Conservation (phyloP, 495 filamentous ascomycete species). For the Penicillium goetzii region DNA sequence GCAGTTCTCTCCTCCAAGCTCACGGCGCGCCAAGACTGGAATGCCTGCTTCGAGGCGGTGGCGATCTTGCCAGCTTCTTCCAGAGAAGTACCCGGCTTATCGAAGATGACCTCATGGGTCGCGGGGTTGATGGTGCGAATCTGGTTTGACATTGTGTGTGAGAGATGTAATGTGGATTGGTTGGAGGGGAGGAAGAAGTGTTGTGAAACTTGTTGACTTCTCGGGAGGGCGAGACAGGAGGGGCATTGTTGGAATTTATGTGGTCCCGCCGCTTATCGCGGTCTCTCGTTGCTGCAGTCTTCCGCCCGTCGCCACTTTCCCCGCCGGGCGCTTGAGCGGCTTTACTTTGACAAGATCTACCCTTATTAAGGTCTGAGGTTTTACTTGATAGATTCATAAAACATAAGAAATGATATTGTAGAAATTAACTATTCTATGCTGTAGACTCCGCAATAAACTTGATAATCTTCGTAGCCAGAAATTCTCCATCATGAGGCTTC, state of each 20-base stretch:
- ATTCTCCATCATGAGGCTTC: constrained; percentile 70
- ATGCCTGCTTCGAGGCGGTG: constrained; percentile 67
- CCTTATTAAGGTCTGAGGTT: neutral
- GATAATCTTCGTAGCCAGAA: constrained; percentile 66
- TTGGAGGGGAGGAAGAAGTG: neutral
- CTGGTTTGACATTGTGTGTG: constrained; percentile 70
- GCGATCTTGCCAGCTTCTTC: constrained; percentile 70
- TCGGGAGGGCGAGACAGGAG: constrained; percentile 9
- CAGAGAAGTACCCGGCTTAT: constrained; percentile 73
- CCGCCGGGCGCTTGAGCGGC: neutral
- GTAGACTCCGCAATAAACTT: constrained; percentile 63
- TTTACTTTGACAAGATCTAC: neutral
- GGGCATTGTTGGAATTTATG: constrained; percentile 24
- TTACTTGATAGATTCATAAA: neutral
- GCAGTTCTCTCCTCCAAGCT: constrained; percentile 69
- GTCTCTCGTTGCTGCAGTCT: neutral
- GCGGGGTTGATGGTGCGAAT: constrained; percentile 89
- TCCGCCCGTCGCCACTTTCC: constrained; percentile 10
- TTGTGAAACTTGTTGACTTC: neutral
- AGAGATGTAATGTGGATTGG: neutral
- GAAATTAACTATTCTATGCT: constrained; percentile 1
- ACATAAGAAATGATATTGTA: neutral
- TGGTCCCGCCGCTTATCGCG: constrained; percentile 26
- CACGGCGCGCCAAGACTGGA: constrained; percentile 67
- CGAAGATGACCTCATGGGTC: constrained; percentile 79